phyloP scores from a whole-genome alignment of 345 rosid genomes.

The Cardamine chenopodiifolia region DNA sequence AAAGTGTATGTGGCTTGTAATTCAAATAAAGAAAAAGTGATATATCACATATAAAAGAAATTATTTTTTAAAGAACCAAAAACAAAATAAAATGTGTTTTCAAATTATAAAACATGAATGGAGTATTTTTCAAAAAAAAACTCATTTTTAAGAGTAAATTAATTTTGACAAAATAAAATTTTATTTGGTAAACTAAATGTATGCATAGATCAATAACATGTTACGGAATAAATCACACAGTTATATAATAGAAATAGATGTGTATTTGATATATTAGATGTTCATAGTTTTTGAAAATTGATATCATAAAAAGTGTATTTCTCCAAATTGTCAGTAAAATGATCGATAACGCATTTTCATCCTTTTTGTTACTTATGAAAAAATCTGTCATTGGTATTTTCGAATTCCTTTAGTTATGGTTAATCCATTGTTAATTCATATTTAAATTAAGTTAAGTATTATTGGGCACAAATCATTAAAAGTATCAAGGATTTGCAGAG shows the following conservation, averaged over 20 bases:
- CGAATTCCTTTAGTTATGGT: background rate
- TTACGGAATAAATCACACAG: background rate
- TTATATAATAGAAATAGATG: background rate
- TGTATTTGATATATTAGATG: too few species aligned
- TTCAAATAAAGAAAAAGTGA: too few species aligned
- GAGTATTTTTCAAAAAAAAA: too few species aligned
- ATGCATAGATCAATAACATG: background rate
- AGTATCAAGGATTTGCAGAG: constrained; percentile 20
- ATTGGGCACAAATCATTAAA: constrained; percentile 10
- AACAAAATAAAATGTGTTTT: too few species aligned
- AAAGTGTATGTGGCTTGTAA: too few species aligned
- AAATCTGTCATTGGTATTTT: background rate
- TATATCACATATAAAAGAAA: too few species aligned
- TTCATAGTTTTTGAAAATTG: background rate
- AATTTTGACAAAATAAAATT: too few species aligned
- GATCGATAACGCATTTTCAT: background rate
- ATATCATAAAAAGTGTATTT: background rate
- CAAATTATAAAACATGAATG: too few species aligned
- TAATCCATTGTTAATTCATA: background rate
- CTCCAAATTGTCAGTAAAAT: background rate
- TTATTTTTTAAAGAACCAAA: too few species aligned
- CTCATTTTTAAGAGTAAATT: too few species aligned
- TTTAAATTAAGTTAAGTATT: background rate
- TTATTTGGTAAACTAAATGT: too few species aligned
- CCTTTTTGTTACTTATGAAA: background rate